Evolutionary conservation across 805 yeast species (phyloP), one percentile per base, ranked within the genome.

Genomic region (Blastobotrys mokoenaii): DNA sequence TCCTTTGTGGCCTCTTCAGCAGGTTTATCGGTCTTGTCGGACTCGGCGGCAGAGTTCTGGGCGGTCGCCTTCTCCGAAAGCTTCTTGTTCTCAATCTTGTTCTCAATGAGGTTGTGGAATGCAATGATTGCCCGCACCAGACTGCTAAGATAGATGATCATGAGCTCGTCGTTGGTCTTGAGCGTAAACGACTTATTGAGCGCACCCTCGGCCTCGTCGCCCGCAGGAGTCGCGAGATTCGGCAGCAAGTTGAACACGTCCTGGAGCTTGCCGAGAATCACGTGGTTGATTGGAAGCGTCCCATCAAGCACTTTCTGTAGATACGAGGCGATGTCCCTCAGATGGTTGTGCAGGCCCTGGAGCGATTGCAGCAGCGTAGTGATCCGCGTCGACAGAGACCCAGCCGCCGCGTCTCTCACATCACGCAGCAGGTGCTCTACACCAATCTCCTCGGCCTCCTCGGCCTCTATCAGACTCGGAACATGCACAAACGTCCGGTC

Each of bases 391-490:
- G 97, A 82, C 48, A 93, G 74, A 40, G 82, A 82, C 8, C 98
- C 98, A 11, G 96, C 94, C 8, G 97, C 96, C 57, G 89, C 96
- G 61, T 90, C 97, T 58, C 97, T 79, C 18, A 88, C 87, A 60
- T 93, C 98, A 60, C 97, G 80, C 49, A 93, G 68, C 49, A 93
- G 68, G 63, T 93, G 99, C 65, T 93, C 99, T 11, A 93, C 99
- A 51, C 98, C 99, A 55, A 93, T 93, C 66, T 93, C 99, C 67
- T 93, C 99, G 8, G 98, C 98, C 63, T 93, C 99, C 62, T 93
- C 98, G 2, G 99, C 99, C 62, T 85, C 90, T 52, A 94, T 87
- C 25, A 77, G 72, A 11, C 96, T 85, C 9, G 97, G 96, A 27
- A 90, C 79, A 65, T 93, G 98, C 40, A 85, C 77, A 68, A 93